These are phyloP conservation scores for Fraxinus latifolia DNA, from an alignment of 305 asterid species.

Conservation along the genomic window DNA sequence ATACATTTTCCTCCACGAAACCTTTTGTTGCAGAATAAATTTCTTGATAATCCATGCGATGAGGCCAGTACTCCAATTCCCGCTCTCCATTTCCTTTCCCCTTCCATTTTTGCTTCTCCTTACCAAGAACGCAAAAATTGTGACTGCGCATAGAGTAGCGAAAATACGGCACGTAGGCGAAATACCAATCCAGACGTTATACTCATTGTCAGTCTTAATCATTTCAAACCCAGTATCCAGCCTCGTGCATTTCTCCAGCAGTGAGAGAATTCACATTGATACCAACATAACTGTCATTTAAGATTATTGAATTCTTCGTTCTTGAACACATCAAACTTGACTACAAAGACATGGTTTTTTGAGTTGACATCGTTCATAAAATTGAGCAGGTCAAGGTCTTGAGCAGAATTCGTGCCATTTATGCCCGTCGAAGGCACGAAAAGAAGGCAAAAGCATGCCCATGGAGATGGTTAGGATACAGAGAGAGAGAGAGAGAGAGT, in stretches of 20 bases:
- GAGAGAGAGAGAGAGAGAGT: slow-evolving; percentile 37
- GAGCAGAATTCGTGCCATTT: slow-evolving; percentile 29
- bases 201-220: slow-evolving; percentile 1
- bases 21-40: slow-evolving; percentile 38
- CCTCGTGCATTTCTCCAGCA: slow-evolving; percentile 28
- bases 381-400: slow-evolving; percentile 32
- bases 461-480: slow-evolving; percentile 16
- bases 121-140: slow-evolving; percentile 14
- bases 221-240: slow-evolving; percentile 35
- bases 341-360: slow-evolving; percentile 28
- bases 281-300: slow-evolving; percentile 34
- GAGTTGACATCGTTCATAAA: slow-evolving; percentile 21
- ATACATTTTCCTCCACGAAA: slow-evolving; percentile 34
- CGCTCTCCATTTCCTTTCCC: slow-evolving; percentile 38
- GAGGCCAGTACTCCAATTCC: slow-evolving; percentile 47
- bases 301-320: slow-evolving; percentile 37
- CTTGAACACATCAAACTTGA: slow-evolving; percentile 41
- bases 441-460: slow-evolving; percentile 42
- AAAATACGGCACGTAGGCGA: slow-evolving; percentile 12
- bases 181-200: neutral
- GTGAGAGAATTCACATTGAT: slow-evolving; percentile 38
- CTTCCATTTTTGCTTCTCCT: slow-evolving; percentile 25
- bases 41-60: slow-evolving; percentile 32
- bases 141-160: slow-evolving; percentile 7
- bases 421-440: slow-evolving; percentile 30